Conservation (phyloP, 192 early-diverging fungal species). For the Chytriomyces sp. region DNA sequence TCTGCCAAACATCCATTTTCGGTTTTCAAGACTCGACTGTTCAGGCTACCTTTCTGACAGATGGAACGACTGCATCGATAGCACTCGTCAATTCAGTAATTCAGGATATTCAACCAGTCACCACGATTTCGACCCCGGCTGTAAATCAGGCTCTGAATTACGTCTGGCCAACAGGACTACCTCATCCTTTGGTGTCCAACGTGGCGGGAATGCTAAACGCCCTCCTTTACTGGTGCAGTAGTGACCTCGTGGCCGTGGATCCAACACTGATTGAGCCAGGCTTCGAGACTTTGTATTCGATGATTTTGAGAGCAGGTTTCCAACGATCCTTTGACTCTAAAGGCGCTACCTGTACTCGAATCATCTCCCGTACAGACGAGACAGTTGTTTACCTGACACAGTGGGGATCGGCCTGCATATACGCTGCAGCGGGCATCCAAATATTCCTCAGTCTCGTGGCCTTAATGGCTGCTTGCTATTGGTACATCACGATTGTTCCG, state of each 20-base stretch:
- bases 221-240: constrained; percentile 22
- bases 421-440: not conserved
- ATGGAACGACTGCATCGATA: constrained; percentile 28
- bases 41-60: constrained; percentile 14
- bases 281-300: constrained; percentile 16
- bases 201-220: constrained; percentile 27
- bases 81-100: constrained; percentile 10
- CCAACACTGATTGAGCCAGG: constrained; percentile 19
- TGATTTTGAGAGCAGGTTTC: constrained; percentile 23
- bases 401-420: constrained; percentile 20
- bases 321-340: constrained; percentile 17
- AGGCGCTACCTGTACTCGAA: constrained; percentile 1
- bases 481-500: not conserved
- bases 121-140: not conserved
- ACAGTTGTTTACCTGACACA: constrained; percentile 11
- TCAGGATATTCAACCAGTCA: not conserved
- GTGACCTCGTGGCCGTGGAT: constrained; percentile 20
- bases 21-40: constrained; percentile 1
- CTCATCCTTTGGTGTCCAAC: constrained; percentile 5
- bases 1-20: not conserved
- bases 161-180: constrained; percentile 2
- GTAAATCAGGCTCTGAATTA: not conserved
- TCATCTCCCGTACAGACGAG: constrained; percentile 14
- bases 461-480: not conserved
- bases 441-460: constrained; percentile 9